Evolutionary conservation across 345 rosid species (phyloP), one percentile per base, ranked within the genome.

Genomic region (Rhodamnia argentea): DNA sequence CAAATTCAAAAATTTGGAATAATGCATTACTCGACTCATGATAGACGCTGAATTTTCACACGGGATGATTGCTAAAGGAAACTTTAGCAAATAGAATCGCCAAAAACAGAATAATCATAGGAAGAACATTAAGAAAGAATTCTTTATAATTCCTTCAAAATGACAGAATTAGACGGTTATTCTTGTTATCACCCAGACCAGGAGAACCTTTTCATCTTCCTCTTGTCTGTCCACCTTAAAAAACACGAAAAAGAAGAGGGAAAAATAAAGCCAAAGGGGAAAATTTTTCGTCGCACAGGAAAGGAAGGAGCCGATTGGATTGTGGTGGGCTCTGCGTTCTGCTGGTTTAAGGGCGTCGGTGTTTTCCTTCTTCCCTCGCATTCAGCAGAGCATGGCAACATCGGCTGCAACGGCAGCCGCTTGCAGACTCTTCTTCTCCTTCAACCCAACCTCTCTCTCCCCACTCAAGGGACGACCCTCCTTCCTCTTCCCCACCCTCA

Each of bases 361-460:
- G 47, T 32, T 1, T 1, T 82, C 53, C 55, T 81, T 82, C 55
- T 24, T 82, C 83, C 11, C 27, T 82, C 5, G 13, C 83, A 8
- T 14, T 29, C 6, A 47, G 55, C 53, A 82, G 83, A 82, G 83
- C 85, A 53, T 83, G 85, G 47, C 83, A 29, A 2, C 70, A 56
- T 37, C 62, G 0, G 74, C 85, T n/a, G 51, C 85, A 40, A 4
- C 32, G 2, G 52, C 76, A 5, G 76, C 85, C 52, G 22, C 85
- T 10, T 53, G 74, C 52, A 82, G 54, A 27, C 89, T 90, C 58
- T 53, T 88, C 85, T 62, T 88, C 85, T 62, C 87, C 54, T 86
- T 90, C 64, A 89, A 94, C 55, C 86, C 89, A 9, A 85, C 86
- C 78, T 52, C 84, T 0, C 82, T 86, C 83, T 86, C 89, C 57